phyloP scores from a whole-genome alignment of 2,329 filamentous ascomycete genomes.

The Arthrobotrys iridis region DNA sequence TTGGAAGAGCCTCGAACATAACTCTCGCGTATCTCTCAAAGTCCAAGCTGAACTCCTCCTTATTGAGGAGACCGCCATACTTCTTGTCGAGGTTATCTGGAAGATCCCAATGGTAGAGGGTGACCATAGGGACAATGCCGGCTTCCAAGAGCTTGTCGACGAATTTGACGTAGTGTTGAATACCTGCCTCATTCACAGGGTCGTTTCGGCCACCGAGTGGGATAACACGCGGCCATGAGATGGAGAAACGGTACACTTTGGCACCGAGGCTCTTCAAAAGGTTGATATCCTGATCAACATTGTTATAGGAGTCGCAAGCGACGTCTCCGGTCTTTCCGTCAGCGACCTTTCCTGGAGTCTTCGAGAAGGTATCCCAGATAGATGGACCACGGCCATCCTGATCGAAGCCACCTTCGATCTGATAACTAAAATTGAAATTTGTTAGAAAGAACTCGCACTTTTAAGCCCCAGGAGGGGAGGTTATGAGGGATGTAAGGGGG shows the following conservation, averaged over 20 bases:
- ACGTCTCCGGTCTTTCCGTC: constrained; percentile 78
- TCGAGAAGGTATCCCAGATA: constrained; percentile 92
- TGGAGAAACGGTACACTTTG: constrained; percentile 81
- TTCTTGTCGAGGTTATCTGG: constrained; percentile 80
- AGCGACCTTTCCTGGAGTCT: constrained; percentile 81
- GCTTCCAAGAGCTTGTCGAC: constrained; percentile 79
- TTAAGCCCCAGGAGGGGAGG: neutral
- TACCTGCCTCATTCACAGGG: constrained; percentile 79
- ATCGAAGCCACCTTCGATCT: constrained; percentile 80
- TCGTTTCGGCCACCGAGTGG: constrained; percentile 85
- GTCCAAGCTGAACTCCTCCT: constrained; percentile 82
- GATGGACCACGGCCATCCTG: constrained; percentile 82
- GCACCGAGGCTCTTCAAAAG: constrained; percentile 79
- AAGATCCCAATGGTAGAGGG: constrained; percentile 88
- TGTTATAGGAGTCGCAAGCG: constrained; percentile 88
- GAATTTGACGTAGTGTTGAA: constrained; percentile 81
- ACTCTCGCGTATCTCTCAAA: constrained; percentile 81
- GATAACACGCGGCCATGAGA: constrained; percentile 86
- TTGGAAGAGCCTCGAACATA: constrained; percentile 77
- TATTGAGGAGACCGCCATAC: constrained; percentile 83
- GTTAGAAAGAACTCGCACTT: constrained; percentile 7
- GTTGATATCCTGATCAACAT: constrained; percentile 78
- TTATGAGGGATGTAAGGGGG: neutral
- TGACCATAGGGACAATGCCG: constrained; percentile 82
- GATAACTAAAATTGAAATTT: constrained; percentile 70